These are phyloP conservation scores for Pichia sp. DNA, from an alignment of 1,139 yeast genomes.

Conservation along the genomic window DNA sequence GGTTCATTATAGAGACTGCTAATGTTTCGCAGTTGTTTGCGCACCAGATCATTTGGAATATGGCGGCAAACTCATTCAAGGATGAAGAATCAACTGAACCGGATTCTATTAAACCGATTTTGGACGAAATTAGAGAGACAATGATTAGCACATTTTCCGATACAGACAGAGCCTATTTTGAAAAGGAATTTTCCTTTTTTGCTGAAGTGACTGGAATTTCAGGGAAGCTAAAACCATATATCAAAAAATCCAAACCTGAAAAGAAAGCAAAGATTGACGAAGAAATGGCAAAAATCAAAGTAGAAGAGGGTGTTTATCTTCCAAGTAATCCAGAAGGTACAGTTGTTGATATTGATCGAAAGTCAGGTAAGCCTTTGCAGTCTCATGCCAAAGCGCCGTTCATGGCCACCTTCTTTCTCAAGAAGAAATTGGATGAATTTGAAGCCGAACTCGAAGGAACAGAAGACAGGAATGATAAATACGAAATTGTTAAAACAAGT, in stretches of 20 bases:
- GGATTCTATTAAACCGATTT: conserved; percentile 73
- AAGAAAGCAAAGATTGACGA: conserved; percentile 95
- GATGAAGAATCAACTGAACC: conserved; percentile 82
- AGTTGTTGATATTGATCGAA: conserved; percentile 86
- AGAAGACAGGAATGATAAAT: neutral
- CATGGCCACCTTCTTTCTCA: conserved; percentile 89
- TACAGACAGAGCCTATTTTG: conserved; percentile 58
- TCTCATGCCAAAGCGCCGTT: conserved; percentile 99
- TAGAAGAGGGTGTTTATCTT: conserved; percentile 79
- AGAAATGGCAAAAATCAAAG: conserved; percentile 77
- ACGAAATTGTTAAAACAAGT: conserved; percentile 40
- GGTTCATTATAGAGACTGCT: conserved; percentile 88
- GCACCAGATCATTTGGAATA: conserved; percentile 98
- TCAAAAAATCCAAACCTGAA: conserved; percentile 91
- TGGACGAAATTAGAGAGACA: conserved; percentile 63
- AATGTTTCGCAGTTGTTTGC: conserved; percentile 86
- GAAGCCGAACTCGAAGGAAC: conserved; percentile 26
- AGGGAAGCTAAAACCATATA: conserved; percentile 88
- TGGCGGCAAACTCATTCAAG: conserved; percentile 85
- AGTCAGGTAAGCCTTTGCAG: conserved; percentile 92
- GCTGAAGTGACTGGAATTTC: conserved; percentile 88
- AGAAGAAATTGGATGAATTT: conserved; percentile 41
- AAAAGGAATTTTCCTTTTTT: conserved; percentile 82
- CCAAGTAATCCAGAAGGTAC: conserved; percentile 97
- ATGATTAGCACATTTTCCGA: conserved; percentile 58